Conservation (phyloP, 768 basidiomycete genomes). For the Lactifluus hygrophoroides region DNA sequence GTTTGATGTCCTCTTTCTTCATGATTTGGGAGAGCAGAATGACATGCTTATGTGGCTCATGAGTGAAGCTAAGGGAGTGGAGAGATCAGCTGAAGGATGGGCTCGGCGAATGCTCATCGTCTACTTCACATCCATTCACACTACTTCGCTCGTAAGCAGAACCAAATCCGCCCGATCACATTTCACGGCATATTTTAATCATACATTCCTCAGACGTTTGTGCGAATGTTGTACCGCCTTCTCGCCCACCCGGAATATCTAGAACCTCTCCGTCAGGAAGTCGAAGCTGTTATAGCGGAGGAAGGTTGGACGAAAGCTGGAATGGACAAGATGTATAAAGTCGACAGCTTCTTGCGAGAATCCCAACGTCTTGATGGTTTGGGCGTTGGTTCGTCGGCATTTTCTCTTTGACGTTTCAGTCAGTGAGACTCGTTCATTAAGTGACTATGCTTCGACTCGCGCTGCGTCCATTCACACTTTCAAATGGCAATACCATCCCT, state of each 20-base stretch:
- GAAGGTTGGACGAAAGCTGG: too few species aligned
- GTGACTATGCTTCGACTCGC: conserved; percentile 21
- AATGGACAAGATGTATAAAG: too few species aligned
- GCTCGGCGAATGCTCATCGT: conserved; percentile 28
- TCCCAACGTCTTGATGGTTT: conserved; percentile 7
- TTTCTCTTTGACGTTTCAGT: not conserved
- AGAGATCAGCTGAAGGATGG: conserved; percentile 26
- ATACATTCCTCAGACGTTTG: not conserved
- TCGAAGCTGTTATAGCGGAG: too few species aligned
- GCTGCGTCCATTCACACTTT: conserved; percentile 25
- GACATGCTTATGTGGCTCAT: too few species aligned
- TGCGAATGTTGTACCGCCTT: conserved; percentile 19
- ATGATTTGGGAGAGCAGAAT: conserved; percentile 24
- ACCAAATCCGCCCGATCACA: too few species aligned
- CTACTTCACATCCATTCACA: conserved; percentile 34
- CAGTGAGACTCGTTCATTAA: not conserved
- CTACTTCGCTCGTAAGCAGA: conserved; percentile 26
- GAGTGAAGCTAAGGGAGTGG: too few species aligned
- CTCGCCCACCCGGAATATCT: conserved; percentile 22
- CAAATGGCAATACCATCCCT: conserved; percentile 33
- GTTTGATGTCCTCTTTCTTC: too few species aligned
- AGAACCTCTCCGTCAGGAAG: conserved; percentile 22
- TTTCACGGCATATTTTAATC: too few species aligned
- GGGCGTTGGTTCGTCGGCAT: not conserved
- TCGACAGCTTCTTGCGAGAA: too few species aligned